Conservation (phyloP, 2,329 filamentous ascomycete species). For the Pseudocercospora cruenta region DNA sequence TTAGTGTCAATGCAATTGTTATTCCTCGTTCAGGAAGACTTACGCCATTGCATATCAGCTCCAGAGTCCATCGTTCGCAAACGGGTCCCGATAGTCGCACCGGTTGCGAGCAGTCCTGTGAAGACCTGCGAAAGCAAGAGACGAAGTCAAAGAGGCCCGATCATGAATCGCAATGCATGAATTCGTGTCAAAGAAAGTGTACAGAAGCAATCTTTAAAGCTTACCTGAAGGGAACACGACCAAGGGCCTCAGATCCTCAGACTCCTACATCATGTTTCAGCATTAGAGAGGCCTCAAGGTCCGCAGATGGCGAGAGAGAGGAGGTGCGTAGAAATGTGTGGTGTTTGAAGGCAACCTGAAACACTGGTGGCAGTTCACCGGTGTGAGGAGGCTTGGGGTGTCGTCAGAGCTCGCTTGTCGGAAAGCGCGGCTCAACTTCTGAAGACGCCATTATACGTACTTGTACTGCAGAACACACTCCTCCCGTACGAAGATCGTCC, state of each 20-base stretch:
- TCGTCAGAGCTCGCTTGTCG: background rate
- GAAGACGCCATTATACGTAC: too few relatives aligned
- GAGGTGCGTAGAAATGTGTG: background rate
- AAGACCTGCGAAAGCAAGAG: background rate
- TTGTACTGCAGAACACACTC: too few relatives aligned
- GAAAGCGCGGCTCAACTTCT: too few relatives aligned
- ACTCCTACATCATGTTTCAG: conserved; percentile 3
- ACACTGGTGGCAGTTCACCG: background rate
- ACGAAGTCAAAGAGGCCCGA: background rate
- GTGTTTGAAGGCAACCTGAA: conserved; percentile 5
- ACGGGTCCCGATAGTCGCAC: background rate
- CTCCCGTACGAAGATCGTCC: too few relatives aligned
- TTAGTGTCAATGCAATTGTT: background rate
- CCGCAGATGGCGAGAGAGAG: background rate
- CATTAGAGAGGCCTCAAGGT: conserved; percentile 1
- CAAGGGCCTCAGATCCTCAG: background rate
- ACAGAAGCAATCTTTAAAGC: background rate
- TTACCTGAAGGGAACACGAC: background rate
- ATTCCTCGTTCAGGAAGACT: background rate
- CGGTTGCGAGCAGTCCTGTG: background rate
- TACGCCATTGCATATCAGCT: background rate
- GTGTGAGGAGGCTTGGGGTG: background rate
- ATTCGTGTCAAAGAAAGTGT: background rate
- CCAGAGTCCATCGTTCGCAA: background rate
- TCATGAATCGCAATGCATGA: background rate